Conservation (phyloP, 176 grass and related monocot species). For the Paspalum notatum region DNA sequence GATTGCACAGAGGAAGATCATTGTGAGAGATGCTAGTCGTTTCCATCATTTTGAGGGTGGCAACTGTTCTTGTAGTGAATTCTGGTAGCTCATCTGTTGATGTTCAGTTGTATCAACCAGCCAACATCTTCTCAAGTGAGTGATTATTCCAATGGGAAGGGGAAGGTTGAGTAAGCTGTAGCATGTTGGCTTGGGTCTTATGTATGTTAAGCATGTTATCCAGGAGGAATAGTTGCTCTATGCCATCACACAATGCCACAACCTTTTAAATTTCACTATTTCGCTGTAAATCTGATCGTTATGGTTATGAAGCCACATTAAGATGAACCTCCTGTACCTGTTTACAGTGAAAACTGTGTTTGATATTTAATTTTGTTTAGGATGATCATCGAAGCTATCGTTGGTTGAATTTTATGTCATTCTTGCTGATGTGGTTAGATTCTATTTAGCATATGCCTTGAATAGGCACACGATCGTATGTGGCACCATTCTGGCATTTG, state of each 20-base stretch:
- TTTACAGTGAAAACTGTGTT: neutral
- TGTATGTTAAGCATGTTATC: neutral
- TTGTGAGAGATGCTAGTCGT: slow-evolving; percentile 65
- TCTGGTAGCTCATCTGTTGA: slow-evolving; percentile 63
- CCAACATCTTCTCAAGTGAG: slow-evolving; percentile 55
- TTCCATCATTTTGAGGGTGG: slow-evolving; percentile 74
- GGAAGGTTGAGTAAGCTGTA: slow-evolving; percentile 74
- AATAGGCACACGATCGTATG: neutral
- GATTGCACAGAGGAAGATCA: slow-evolving; percentile 57
- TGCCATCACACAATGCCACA: neutral
- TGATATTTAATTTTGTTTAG: slow-evolving; percentile 3
- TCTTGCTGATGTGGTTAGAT: slow-evolving; percentile 13
- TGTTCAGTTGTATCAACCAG: slow-evolving; percentile 38
- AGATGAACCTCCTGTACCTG: slow-evolving; percentile 21
- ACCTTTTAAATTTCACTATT: slow-evolving; percentile 2
- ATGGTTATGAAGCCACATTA: slow-evolving; percentile 25
- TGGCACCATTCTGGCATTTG: neutral
- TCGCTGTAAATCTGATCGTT: neutral
- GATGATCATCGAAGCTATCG: neutral
- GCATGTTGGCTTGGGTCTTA: slow-evolving; percentile 3
- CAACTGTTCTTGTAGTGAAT: slow-evolving; percentile 74
- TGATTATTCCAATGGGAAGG: slow-evolving; percentile 54
- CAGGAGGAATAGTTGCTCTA: slow-evolving; percentile 11
- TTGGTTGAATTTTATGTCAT: slow-evolving; percentile 4
- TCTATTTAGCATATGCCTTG: neutral